Percentiles rank a stretch among this genome's conserved stretches.
phyloP scores from a whole-genome alignment of 257 asterid genomes.

The Solanum bulbocastanum region DNA sequence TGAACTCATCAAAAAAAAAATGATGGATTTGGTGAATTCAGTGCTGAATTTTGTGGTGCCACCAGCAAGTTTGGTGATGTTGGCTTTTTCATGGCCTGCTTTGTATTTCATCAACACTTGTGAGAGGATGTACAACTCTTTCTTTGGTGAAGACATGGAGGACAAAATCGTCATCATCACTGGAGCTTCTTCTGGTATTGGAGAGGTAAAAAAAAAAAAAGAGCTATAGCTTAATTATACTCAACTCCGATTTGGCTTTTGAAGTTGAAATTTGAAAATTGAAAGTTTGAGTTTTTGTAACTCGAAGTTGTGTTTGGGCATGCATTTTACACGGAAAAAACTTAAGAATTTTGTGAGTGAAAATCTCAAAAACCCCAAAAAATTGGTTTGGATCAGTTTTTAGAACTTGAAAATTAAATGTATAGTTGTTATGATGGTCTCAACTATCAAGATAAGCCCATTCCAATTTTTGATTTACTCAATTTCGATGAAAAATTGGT shows the following conservation, averaged over 20 bases:
- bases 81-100: slow-evolving; percentile 90
- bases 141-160: slow-evolving; percentile 42
- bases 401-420: neutral
- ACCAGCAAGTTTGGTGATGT: slow-evolving; percentile 75
- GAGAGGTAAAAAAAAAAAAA: slow-evolving; percentile 45
- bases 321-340: too few relatives aligned
- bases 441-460: too few relatives aligned
- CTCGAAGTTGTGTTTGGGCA: neutral
- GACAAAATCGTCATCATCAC: slow-evolving; percentile 72
- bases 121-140: slow-evolving; percentile 51
- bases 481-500: too few relatives aligned
- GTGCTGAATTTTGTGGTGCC: slow-evolving; percentile 62
- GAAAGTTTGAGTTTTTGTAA: too few relatives aligned
- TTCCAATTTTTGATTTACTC: too few relatives aligned
- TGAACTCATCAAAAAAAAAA: neutral
- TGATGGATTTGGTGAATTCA: slow-evolving; percentile 39
- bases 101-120: slow-evolving; percentile 57
- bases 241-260: neutral
- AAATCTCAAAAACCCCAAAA: too few relatives aligned
- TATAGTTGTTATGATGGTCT: neutral
- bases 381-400: neutral
- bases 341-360: too few relatives aligned
- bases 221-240: neutral
- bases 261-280: too few relatives aligned
- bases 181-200: slow-evolving; percentile 94